phyloP scores from a whole-genome alignment of 768 basidiomycete species.

The Guyanaporus albipodus region DNA sequence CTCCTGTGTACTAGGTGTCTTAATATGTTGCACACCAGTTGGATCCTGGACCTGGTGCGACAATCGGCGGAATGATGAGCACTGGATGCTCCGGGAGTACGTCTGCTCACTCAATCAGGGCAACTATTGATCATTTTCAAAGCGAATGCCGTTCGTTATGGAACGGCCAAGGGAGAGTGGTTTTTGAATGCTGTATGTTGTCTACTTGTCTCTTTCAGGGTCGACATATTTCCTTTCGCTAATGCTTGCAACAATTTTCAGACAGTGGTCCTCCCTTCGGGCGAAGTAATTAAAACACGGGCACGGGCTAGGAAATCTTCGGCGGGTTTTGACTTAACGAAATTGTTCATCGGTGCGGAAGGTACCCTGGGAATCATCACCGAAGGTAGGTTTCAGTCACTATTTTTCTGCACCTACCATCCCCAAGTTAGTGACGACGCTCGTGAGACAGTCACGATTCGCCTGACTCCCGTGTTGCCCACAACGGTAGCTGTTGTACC shows the following conservation, averaged over 20 bases:
- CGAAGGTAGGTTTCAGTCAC: slow-evolving; percentile 47
- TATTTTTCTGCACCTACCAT: background rate
- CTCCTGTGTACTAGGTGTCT: background rate
- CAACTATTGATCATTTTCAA: slow-evolving; percentile 17
- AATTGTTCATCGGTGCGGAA: slow-evolving; percentile 82
- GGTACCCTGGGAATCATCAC: slow-evolving; percentile 86
- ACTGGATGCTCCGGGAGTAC: slow-evolving; percentile 84
- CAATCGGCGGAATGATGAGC: slow-evolving; percentile 82
- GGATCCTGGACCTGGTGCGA: slow-evolving; percentile 75
- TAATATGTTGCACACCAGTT: slow-evolving; percentile 39
- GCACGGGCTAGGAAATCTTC: slow-evolving; percentile 76
- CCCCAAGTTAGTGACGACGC: background rate
- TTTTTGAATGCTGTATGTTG: slow-evolving; percentile 72
- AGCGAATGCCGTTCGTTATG: slow-evolving; percentile 82
- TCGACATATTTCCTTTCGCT: background rate
- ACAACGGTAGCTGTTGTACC: slow-evolving; percentile 80
- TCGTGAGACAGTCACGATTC: slow-evolving; percentile 57
- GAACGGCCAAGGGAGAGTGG: slow-evolving; percentile 89
- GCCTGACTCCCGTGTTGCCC: slow-evolving; percentile 76
- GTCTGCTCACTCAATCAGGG: slow-evolving; percentile 10
- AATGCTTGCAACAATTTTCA: slow-evolving; percentile 24
- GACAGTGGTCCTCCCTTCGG: slow-evolving; percentile 87
- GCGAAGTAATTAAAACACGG: slow-evolving; percentile 89
- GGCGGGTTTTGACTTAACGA: slow-evolving; percentile 82
- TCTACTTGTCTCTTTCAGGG: background rate